Conservation (phyloP, 257 asterid species). For the Primulina tabacum region DNA sequence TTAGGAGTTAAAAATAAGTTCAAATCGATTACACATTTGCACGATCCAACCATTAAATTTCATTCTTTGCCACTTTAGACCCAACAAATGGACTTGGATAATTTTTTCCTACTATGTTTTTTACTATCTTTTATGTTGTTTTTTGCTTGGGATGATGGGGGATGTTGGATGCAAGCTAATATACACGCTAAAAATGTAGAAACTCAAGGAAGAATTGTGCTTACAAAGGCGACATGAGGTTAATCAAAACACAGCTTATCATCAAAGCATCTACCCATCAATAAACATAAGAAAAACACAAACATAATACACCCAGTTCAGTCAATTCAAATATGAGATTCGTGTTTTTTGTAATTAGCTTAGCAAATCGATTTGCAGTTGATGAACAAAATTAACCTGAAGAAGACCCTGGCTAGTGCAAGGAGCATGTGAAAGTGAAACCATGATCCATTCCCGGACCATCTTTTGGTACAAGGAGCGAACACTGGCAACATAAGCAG, state of each 20-base stretch:
- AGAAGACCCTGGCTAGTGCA: constrained; percentile 99
- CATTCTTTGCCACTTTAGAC: constrained; percentile 13
- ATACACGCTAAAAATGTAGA: no score
- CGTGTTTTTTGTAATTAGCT: no score
- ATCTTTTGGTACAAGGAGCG: constrained; percentile 88
- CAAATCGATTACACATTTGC: constrained; percentile 21
- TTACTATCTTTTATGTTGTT: no score
- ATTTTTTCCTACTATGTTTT: not conserved
- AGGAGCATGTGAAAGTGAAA: constrained; percentile 96
- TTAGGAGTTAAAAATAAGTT: constrained; percentile 14
- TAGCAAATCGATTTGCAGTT: no score
- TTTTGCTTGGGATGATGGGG: not conserved
- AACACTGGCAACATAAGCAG: constrained; percentile 82
- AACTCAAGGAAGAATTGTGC: no score
- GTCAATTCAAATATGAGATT: no score
- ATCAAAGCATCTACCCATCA: not conserved
- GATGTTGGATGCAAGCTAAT: no score
- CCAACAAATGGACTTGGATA: not conserved
- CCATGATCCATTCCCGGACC: constrained; percentile 91
- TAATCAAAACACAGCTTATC: not conserved
- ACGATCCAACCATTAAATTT: constrained; percentile 15
- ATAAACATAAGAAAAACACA: no score
- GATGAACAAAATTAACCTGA: constrained; percentile 54
- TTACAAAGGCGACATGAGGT: not conserved
- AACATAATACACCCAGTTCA: no score